Conservation (phyloP, 352 stramenopile genomes). For the Globisporangium middletonii region DNA sequence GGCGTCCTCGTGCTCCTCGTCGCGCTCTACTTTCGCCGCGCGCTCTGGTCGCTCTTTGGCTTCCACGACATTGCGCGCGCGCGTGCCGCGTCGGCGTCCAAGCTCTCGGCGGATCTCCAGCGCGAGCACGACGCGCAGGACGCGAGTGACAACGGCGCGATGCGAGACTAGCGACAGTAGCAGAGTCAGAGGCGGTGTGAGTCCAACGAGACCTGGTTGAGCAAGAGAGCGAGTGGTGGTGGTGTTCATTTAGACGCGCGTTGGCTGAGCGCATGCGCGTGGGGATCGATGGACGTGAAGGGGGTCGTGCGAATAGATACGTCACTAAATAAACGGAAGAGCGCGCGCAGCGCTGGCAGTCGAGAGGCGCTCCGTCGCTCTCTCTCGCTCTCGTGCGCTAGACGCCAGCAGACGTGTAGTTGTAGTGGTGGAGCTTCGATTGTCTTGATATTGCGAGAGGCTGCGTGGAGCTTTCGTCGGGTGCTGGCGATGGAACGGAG, state of each 20-base stretch:
- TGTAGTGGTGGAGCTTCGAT: too few relatives aligned
- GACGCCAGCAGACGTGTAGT: neutral
- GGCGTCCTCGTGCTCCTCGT: constrained; percentile 32
- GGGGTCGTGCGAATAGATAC: too few relatives aligned
- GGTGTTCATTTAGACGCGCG: neutral
- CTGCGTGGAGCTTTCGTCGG: neutral
- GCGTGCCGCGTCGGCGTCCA: constrained; percentile 54
- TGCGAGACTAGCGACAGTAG: constrained; percentile 1
- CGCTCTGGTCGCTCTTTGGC: constrained; percentile 47
- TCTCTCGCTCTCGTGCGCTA: too few relatives aligned
- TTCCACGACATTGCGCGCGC: constrained; percentile 67
- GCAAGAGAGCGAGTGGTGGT: neutral
- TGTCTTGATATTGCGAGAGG: neutral
- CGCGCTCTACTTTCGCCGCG: constrained; percentile 45
- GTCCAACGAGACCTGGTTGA: neutral
- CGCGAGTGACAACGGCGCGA: constrained; percentile 3
- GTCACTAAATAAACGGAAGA: too few relatives aligned
- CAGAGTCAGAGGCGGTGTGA: neutral
- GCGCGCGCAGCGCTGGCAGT: too few relatives aligned
- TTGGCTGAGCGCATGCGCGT: too few relatives aligned
- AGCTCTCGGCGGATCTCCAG: constrained; percentile 50
- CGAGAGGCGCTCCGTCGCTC: too few relatives aligned
- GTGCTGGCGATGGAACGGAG: too few relatives aligned
- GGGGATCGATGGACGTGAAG: too few relatives aligned
- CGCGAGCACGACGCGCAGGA: constrained; percentile 11